Base-by-base conservation (phyloP, 805 yeast species). In the Pichia exigua region DNA sequence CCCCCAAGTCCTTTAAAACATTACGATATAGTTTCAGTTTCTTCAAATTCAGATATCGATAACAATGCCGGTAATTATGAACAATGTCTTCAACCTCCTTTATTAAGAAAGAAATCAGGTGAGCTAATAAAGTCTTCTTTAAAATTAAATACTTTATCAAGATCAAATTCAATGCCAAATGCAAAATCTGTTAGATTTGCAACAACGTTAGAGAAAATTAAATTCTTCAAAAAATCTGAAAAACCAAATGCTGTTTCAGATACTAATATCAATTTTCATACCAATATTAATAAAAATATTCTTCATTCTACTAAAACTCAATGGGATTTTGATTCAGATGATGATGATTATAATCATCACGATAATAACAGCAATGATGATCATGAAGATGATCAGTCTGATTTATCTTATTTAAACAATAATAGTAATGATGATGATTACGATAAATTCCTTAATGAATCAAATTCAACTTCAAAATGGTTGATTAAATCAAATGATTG, bases 141-240 rank as follows among this genome's bases (percentile, higher is more conserved):
- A 35, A 81, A 78, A 59, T 72, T 76, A 26, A 71, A 74, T n/a
- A 62, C 67, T 8, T 56, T 74, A 35, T 57, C 55, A 44, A 65
- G 71, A 60, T 73, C 67, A 51, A 71, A 62, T 57, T 73, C 84
- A 0, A 75, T 83, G 61, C 87, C 84, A 20, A 66, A 66, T 51
- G 56, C 69, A 13, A 83, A 82, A 62, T 76, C 79, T 9, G 90
- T 84, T 42, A 69, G 87, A 49, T 84, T 84, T 64, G 86, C 88
- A 1, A 64, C 77, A 7, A 70, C 78, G 47, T 68, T 83, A 52
- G 82, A 80, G 49, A 80, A 80, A 42, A 76, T 85, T 51, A 83
- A 83, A 64, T 77, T 78, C 60, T 84, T 85, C 61, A 79, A 81
- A 58, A 82, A 81, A 43, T 64, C 67, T 27, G 83, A 78, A 47